phyloP scores from a whole-genome alignment of 345 rosid species.

The Lumnitzera racemosa region DNA sequence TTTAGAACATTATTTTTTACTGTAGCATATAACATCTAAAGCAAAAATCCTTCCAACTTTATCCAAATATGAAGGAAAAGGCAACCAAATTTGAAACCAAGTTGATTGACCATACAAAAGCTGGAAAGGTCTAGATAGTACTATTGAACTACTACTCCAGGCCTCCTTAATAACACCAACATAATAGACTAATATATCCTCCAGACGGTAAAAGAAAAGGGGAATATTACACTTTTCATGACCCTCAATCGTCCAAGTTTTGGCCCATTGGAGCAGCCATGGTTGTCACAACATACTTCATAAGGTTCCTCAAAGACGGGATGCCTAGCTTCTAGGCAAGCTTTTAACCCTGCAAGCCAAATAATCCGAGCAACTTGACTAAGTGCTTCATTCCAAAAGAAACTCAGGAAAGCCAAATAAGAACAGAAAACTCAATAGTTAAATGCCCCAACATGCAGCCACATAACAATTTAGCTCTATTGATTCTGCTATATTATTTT shows the following conservation, averaged over 20 bases:
- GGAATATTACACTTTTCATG: slow-evolving; percentile 38
- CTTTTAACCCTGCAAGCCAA: slow-evolving; percentile 57
- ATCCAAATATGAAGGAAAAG: background rate
- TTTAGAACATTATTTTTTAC: too few species aligned
- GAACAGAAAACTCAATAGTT: too few species aligned
- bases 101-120: too few species aligned
- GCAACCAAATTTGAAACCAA: too few species aligned
- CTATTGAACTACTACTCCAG: background rate
- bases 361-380: background rate
- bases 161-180: background rate
- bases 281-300: slow-evolving; percentile 63
- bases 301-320: slow-evolving; percentile 58
- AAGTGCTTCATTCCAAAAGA: background rate
- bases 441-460: too few species aligned
- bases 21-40: too few species aligned
- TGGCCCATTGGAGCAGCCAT: slow-evolving; percentile 66
- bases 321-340: slow-evolving; percentile 48
- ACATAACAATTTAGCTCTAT: too few species aligned
- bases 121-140: background rate
- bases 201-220: background rate
- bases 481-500: too few species aligned
- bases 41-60: too few species aligned
- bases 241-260: slow-evolving; percentile 61
- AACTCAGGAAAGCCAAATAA: too few species aligned
- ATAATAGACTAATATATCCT: background rate